Evolutionary conservation across 1,284 basidiomycete species (phyloP).

Genomic region (Tausonia pullulans): DNA sequence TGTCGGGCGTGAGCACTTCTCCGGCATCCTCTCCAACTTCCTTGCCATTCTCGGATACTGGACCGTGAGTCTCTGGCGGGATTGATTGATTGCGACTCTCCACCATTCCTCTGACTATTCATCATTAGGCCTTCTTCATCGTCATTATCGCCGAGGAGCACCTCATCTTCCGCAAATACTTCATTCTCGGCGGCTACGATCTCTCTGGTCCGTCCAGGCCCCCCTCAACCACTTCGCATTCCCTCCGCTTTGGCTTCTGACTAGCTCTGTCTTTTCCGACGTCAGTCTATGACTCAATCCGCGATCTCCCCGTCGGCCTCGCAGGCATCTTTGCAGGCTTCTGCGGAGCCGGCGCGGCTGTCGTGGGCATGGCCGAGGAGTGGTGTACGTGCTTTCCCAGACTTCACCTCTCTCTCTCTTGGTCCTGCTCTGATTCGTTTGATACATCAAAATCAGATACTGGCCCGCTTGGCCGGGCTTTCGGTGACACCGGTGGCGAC

Average conservation of each 20-base stretch:
- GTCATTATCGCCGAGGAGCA: constrained; percentile 31
- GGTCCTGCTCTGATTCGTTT: background rate
- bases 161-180: constrained; percentile 43
- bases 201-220: constrained; percentile 25
- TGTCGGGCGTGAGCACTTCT: constrained; percentile 51
- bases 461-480: constrained; percentile 41
- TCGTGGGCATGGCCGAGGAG: constrained; percentile 42
- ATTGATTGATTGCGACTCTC: no score
- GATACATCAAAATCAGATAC: constrained; percentile 29
- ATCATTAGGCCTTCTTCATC: constrained; percentile 49
- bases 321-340: constrained; percentile 44
- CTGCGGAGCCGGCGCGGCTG: constrained; percentile 42
- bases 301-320: constrained; percentile 44
- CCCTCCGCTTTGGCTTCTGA: no score
- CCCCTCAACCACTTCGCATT: no score
- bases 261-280: no score
- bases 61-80: constrained; percentile 32
- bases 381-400: background rate
- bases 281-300: constrained; percentile 42
- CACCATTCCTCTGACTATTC: constrained; percentile 25
- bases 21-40: constrained; percentile 44
- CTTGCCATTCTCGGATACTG: constrained; percentile 53
- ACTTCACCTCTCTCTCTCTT: background rate
- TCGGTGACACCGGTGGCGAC: constrained; percentile 43
- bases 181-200: constrained; percentile 41